These are phyloP conservation scores for Pseudocercospora crystallina DNA, from an alignment of 2,329 filamentous ascomycete genomes.

Conservation along the genomic window DNA sequence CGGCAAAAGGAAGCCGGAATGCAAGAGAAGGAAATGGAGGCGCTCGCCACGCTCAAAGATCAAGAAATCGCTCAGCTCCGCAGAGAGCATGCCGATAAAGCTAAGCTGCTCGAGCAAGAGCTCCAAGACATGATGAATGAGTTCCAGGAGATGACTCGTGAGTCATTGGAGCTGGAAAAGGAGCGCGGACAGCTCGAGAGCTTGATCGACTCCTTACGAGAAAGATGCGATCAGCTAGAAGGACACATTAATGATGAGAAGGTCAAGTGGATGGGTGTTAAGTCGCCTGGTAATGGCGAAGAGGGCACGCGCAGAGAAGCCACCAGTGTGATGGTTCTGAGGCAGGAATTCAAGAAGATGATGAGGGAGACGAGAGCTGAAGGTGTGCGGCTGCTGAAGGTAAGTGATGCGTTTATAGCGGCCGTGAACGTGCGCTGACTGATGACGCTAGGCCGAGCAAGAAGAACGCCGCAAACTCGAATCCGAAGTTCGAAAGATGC, in stretches of 20 bases:
- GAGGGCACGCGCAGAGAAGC: constrained; percentile 46
- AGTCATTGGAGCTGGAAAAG: constrained; percentile 69
- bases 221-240: constrained; percentile 64
- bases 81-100: constrained; percentile 27
- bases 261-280: constrained; percentile 64
- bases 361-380: constrained; percentile 71
- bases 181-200: constrained; percentile 65
- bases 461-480: constrained; percentile 69
- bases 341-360: constrained; percentile 78
- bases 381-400: constrained; percentile 63
- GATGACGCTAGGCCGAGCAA: constrained; percentile 61
- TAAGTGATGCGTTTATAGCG: constrained; percentile 42
- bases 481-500: constrained; percentile 57
- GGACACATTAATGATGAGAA: constrained; percentile 65
- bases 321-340: constrained; percentile 67
- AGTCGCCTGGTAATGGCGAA: constrained; percentile 46
- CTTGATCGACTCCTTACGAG: constrained; percentile 62
- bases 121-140: constrained; percentile 67
- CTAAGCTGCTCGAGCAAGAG: constrained; percentile 60
- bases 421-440: constrained; percentile 26
- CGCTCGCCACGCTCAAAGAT: constrained; percentile 43
- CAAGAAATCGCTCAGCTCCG: constrained; percentile 46
- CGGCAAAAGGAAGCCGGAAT: constrained; percentile 67
- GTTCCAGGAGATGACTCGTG: constrained; percentile 69
- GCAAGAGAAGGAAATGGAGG: constrained; percentile 49